phyloP scores from a whole-genome alignment of 1,284 basidiomycete genomes.

The Singerocomus rubriflavus region DNA sequence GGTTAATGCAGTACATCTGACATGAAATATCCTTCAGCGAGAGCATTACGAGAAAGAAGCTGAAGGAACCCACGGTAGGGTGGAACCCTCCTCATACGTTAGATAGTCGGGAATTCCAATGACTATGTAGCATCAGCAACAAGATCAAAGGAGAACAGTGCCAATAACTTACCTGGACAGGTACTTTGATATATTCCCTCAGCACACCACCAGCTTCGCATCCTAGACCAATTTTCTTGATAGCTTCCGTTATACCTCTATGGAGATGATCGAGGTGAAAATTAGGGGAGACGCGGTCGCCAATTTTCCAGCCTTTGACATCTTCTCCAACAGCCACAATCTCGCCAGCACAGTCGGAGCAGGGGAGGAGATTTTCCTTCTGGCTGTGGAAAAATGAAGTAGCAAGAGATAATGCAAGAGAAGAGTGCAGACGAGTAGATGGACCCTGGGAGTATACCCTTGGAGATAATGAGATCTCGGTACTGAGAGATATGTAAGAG shows the following conservation, averaged over 20 bases:
- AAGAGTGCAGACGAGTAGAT: not conserved
- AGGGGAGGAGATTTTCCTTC: slow-evolving; percentile 42
- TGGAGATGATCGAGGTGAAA: slow-evolving; percentile 42
- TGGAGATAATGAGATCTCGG: slow-evolving; percentile 42
- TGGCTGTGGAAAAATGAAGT: slow-evolving; percentile 6
- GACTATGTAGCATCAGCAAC: slow-evolving; percentile 24
- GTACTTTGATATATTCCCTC: slow-evolving; percentile 50
- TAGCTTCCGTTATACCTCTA: slow-evolving; percentile 37
- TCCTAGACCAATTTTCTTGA: slow-evolving; percentile 40
- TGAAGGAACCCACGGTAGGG: slow-evolving; percentile 38
- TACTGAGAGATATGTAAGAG: slow-evolving; percentile 29
- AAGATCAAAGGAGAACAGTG: not conserved
- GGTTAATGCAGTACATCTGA: slow-evolving; percentile 48
- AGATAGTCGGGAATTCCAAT: slow-evolving; percentile 44
- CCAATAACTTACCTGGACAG: slow-evolving; percentile 37
- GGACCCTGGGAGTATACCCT: slow-evolving; percentile 32
- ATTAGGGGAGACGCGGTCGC: slow-evolving; percentile 55
- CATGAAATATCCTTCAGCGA: not conserved
- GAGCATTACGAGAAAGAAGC: not conserved
- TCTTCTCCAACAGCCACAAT: slow-evolving; percentile 51
- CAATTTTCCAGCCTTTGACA: slow-evolving; percentile 48
- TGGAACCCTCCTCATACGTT: slow-evolving; percentile 50
- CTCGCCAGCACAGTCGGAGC: slow-evolving; percentile 64
- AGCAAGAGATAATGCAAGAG: not conserved
- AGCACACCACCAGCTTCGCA: slow-evolving; percentile 53